These are phyloP conservation scores for Jatropha multifida DNA, from an alignment of 441 rosid genomes.

Conservation along the genomic window DNA sequence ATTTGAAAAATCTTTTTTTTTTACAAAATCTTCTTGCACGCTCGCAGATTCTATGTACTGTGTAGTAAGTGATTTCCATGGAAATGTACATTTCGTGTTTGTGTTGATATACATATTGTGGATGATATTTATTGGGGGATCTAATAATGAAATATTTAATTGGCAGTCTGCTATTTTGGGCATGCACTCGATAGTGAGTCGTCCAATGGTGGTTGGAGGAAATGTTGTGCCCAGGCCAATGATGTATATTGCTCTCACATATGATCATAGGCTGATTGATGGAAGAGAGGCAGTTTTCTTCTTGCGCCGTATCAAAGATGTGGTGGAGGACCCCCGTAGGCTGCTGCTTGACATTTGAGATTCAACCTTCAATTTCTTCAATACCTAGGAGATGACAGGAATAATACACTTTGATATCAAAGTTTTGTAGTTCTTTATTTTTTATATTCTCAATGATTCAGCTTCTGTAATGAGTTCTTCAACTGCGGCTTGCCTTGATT, in stretches of 20 bases:
- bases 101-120: neutral
- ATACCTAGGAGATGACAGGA: constrained; percentile 21
- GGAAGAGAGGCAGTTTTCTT: constrained; percentile 99
- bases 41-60: neutral
- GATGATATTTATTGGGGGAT: neutral
- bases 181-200: constrained; percentile 92
- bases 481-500: constrained; percentile 31
- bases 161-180: constrained; percentile 93
- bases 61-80: neutral
- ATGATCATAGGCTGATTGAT: constrained; percentile 94
- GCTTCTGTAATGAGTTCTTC: constrained; percentile 21
- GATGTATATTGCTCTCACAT: constrained; percentile 96
- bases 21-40: neutral
- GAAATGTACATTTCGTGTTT: neutral
- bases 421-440: constrained; percentile 33
- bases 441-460: constrained; percentile 4
- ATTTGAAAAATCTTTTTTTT: neutral
- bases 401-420: constrained; percentile 25
- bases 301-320: constrained; percentile 95
- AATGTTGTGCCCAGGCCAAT: constrained; percentile 80
- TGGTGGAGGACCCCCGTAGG: constrained; percentile 93
- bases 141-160: constrained; percentile 4
- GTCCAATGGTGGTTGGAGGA: constrained; percentile 95
- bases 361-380: constrained; percentile 19
- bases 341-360: constrained; percentile 80